Conservation (phyloP, 129 eudicot species). For the Mikania micrantha region DNA sequence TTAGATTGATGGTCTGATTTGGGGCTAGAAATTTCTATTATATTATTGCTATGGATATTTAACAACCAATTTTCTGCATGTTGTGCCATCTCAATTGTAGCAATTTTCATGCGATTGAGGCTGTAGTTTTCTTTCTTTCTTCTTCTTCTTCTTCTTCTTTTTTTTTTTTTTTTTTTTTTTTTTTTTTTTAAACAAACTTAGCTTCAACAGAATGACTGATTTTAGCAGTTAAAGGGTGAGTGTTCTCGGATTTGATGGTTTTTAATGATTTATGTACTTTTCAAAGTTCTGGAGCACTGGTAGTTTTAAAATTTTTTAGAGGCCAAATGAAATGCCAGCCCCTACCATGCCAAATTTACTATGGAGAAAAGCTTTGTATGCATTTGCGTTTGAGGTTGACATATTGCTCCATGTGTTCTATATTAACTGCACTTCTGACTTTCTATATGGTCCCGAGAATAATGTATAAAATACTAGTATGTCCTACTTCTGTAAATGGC, state of each 20-base stretch:
- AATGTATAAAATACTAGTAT: not conserved
- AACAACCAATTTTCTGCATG: too few relatives aligned
- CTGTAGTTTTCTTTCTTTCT: too few relatives aligned
- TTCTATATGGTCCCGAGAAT: constrained; percentile 9
- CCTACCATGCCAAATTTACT: constrained; percentile 11
- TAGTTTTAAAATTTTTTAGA: constrained; percentile 5
- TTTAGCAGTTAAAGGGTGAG: not conserved
- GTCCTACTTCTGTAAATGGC: not conserved
- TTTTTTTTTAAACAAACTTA: too few relatives aligned
- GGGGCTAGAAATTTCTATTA: not conserved
- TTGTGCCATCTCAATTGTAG: too few relatives aligned
- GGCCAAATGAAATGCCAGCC: constrained; percentile 15
- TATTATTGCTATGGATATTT: not conserved
- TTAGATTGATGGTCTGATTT: not conserved
- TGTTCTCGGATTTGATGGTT: not conserved
- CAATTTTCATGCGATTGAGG: not conserved
- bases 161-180: too few relatives aligned
- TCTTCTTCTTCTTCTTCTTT: too few relatives aligned
- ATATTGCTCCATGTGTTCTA: constrained; percentile 5
- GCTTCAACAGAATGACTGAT: not conserved
- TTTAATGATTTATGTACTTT: not conserved
- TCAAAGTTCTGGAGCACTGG: not conserved
- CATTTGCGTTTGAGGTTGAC: constrained; percentile 8
- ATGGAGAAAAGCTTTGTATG: not conserved
- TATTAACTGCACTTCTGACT: constrained; percentile 15